Conservation (phyloP, 2,329 filamentous ascomycete species). For the Thelonectria discophora region DNA sequence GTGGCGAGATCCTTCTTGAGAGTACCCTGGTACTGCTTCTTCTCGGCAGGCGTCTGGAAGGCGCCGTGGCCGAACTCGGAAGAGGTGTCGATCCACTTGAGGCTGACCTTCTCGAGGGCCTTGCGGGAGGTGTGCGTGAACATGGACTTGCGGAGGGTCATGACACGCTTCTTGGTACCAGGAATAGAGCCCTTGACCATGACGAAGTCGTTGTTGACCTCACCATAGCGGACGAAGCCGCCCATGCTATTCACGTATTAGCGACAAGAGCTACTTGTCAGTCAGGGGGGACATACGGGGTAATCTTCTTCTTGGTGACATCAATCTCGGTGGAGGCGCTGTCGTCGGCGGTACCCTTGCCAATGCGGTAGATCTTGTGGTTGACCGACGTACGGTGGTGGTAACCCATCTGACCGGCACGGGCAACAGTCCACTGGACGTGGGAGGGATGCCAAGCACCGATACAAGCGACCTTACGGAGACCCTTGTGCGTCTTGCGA, state of each 20-base stretch:
- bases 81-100: conserved; percentile 99
- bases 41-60: conserved; percentile 98
- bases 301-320: conserved; percentile 99
- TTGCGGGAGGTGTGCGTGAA: conserved; percentile 95
- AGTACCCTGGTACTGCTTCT: conserved; percentile 95
- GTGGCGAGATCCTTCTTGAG: conserved; percentile 94
- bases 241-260: conserved; percentile 74
- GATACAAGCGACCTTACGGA: conserved; percentile 99
- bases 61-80: conserved; percentile 99
- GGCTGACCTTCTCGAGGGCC: conserved; percentile 97
- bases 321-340: conserved; percentile 96
- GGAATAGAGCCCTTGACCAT: conserved; percentile 98
- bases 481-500: conserved; percentile 99
- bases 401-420: conserved; percentile 99
- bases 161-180: conserved; percentile 99
- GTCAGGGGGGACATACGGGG: conserved; percentile 77
- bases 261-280: conserved; percentile 22
- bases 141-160: conserved; percentile 99
- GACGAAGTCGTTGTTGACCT: conserved; percentile 99
- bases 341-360: conserved; percentile 88
- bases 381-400: conserved; percentile 99
- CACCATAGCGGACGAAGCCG: conserved; percentile 99
- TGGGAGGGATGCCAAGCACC: conserved; percentile 99
- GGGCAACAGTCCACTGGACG: conserved; percentile 99
- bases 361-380: conserved; percentile 99